Percentiles rank a stretch among this genome's conserved stretches.
These are phyloP conservation scores for Raffaelea deltoideospora DNA, from an alignment of 2,329 filamentous ascomycete genomes.

Conservation along the genomic window DNA sequence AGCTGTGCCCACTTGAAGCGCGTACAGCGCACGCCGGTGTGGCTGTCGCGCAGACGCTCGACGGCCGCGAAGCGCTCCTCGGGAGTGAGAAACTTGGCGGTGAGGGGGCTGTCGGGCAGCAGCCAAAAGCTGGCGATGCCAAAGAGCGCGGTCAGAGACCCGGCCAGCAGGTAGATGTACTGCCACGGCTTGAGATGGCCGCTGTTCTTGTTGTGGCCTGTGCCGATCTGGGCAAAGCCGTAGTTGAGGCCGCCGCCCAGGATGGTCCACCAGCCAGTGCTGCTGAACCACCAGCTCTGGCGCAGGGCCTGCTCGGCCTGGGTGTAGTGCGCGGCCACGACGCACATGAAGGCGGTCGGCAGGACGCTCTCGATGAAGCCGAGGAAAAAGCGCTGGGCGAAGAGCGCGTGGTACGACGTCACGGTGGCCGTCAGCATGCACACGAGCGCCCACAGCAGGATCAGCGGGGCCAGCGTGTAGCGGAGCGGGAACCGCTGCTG, in stretches of 20 bases:
- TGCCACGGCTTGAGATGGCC: constrained; percentile 47
- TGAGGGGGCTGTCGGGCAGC: constrained; percentile 45
- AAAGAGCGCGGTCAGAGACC: constrained; percentile 47
- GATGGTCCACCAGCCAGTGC: constrained; percentile 43
- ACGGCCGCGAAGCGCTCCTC: constrained; percentile 50
- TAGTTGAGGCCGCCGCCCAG: constrained; percentile 51
- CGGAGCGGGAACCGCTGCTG: constrained; percentile 53
- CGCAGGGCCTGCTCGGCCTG: constrained; percentile 48
- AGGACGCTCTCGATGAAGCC: constrained; percentile 49
- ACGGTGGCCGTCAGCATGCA: constrained; percentile 35
- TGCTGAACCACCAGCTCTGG: constrained; percentile 53
- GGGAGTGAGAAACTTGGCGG: constrained; percentile 51
- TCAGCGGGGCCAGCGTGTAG: constrained; percentile 46
- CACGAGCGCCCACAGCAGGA: constrained; percentile 50
- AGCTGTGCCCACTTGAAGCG: constrained; percentile 45
- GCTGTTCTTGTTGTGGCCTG: constrained; percentile 21
- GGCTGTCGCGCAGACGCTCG: constrained; percentile 44
- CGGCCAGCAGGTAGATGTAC: constrained; percentile 55
- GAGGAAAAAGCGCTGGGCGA: constrained; percentile 49
- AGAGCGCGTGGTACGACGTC: constrained; percentile 40
- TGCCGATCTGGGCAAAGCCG: constrained; percentile 47
- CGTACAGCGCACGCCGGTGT: constrained; percentile 47
- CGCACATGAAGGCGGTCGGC: constrained; percentile 51
- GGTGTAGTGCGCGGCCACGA: constrained; percentile 47
- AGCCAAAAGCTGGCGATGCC: constrained; percentile 49